A percentile compares a stretch with the other conserved stretches of the same genome.
These are phyloP conservation scores for Neoboletus brunneissimus DNA, from an alignment of 768 basidiomycete species.

Conservation along the genomic window DNA sequence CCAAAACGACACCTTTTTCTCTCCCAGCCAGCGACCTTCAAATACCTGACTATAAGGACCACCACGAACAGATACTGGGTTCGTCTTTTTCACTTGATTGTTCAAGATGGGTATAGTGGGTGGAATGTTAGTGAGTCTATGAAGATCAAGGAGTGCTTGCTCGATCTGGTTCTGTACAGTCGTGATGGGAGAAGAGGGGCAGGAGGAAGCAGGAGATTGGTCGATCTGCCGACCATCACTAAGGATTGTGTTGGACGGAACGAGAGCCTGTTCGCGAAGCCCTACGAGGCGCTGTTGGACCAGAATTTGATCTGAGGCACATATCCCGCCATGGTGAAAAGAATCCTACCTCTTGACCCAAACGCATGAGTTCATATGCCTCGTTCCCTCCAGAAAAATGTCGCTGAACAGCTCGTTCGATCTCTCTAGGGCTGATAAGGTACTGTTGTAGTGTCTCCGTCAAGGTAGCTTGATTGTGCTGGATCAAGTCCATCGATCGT, in stretches of 20 bases:
- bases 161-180: constrained; percentile 40
- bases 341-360: constrained; percentile 45
- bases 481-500: constrained; percentile 26
- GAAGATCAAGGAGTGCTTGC: constrained; percentile 45
- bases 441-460: constrained; percentile 40
- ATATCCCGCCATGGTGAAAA: not conserved
- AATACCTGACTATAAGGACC: constrained; percentile 57
- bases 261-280: constrained; percentile 4
- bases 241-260: constrained; percentile 13
- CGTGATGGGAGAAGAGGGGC: constrained; percentile 21
- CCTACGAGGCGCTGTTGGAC: constrained; percentile 23
- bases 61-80: constrained; percentile 41
- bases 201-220: constrained; percentile 21
- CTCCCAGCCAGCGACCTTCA: constrained; percentile 53
- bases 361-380: constrained; percentile 49
- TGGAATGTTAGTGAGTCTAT: constrained; percentile 49
- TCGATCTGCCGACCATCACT: constrained; percentile 20
- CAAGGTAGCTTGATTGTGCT: constrained; percentile 32
- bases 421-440: constrained; percentile 37
- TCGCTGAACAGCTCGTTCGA: constrained; percentile 37
- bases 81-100: constrained; percentile 45
- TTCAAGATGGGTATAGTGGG: constrained; percentile 53
- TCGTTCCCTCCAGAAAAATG: constrained; percentile 40
- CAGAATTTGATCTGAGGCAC: not conserved
- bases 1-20: constrained; percentile 41